These are phyloP conservation scores for Lepidium aucheri DNA, from an alignment of 345 rosid genomes.

Conservation along the genomic window DNA sequence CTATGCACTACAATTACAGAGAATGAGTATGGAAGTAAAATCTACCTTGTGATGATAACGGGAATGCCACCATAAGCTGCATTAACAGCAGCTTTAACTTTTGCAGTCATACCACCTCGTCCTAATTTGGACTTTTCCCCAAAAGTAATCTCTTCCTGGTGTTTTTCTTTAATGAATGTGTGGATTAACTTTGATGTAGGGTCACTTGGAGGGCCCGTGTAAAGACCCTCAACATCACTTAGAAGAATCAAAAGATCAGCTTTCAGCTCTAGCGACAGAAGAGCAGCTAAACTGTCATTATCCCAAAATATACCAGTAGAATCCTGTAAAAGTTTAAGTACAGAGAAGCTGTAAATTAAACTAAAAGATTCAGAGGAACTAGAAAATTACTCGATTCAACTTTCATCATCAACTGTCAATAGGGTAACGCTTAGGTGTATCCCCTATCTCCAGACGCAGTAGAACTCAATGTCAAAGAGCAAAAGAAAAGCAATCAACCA, in stretches of 20 bases:
- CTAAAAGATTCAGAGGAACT: background rate
- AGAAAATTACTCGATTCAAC: background rate
- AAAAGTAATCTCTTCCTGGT: conserved; percentile 78
- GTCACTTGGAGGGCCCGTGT: conserved; percentile 93
- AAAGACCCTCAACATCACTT: conserved; percentile 98
- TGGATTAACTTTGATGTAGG: conserved; percentile 77
- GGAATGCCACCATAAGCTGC: conserved; percentile 90
- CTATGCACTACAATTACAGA: background rate
- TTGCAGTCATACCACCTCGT: conserved; percentile 99
- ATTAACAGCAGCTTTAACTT: conserved; percentile 90
- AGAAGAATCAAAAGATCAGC: conserved; percentile 91
- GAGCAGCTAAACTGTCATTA: conserved; percentile 95
- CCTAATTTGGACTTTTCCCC: conserved; percentile 96
- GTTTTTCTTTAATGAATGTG: conserved; percentile 71
- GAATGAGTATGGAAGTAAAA: background rate
- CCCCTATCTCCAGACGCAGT: background rate
- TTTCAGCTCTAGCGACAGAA: conserved; percentile 79
- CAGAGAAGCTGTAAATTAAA: background rate
- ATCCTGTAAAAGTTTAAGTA: conserved; percentile 50
- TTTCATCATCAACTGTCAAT: background rate
- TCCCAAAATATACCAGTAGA: conserved; percentile 99
- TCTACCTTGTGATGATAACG: conserved; percentile 89
- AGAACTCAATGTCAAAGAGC: background rate
- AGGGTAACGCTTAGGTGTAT: background rate
- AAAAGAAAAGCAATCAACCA: conserved; percentile 7